Evolutionary conservation across 495 filamentous ascomycete genomes (phyloP).

Genomic region (Hypoxylon fuscum): DNA sequence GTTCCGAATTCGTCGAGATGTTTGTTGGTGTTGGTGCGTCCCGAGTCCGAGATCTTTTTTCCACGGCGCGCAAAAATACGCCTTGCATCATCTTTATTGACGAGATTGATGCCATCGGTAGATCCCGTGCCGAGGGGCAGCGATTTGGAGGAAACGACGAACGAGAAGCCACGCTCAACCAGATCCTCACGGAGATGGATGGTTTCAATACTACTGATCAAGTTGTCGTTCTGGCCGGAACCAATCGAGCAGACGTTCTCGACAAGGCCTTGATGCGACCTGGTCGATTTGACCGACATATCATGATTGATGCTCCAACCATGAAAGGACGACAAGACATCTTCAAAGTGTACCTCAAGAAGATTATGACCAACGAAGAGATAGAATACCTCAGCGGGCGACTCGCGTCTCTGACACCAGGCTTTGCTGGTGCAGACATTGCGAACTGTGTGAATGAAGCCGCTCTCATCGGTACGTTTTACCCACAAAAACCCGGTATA

Average conservation of each 20-base stretch:
- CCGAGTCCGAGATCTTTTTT: slow-evolving; percentile 92
- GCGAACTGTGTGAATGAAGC: slow-evolving; percentile 98
- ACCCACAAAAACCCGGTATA: neutral
- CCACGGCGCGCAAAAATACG: slow-evolving; percentile 92
- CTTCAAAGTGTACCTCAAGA: slow-evolving; percentile 89
- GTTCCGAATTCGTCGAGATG: slow-evolving; percentile 99
- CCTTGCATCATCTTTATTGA: slow-evolving; percentile 99
- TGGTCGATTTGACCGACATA: slow-evolving; percentile 95
- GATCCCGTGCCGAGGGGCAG: slow-evolving; percentile 76
- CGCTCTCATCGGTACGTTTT: slow-evolving; percentile 86
- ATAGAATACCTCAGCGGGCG: slow-evolving; percentile 86
- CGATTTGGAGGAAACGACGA: slow-evolving; percentile 92
- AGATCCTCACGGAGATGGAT: slow-evolving; percentile 99
- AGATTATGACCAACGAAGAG: slow-evolving; percentile 91
- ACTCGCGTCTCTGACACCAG: slow-evolving; percentile 89
- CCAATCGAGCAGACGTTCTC: slow-evolving; percentile 91
- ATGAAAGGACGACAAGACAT: slow-evolving; percentile 98
- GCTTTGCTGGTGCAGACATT: slow-evolving; percentile 97
- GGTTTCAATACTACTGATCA: slow-evolving; percentile 98
- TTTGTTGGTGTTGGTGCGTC: slow-evolving; percentile 98
- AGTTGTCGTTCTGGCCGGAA: slow-evolving; percentile 97
- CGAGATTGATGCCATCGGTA: slow-evolving; percentile 98
- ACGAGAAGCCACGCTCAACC: slow-evolving; percentile 94
- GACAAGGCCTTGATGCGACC: slow-evolving; percentile 97
- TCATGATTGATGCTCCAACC: slow-evolving; percentile 89